Conservation (phyloP, 2,329 filamentous ascomycete species). For the Cladosporium sp. region DNA sequence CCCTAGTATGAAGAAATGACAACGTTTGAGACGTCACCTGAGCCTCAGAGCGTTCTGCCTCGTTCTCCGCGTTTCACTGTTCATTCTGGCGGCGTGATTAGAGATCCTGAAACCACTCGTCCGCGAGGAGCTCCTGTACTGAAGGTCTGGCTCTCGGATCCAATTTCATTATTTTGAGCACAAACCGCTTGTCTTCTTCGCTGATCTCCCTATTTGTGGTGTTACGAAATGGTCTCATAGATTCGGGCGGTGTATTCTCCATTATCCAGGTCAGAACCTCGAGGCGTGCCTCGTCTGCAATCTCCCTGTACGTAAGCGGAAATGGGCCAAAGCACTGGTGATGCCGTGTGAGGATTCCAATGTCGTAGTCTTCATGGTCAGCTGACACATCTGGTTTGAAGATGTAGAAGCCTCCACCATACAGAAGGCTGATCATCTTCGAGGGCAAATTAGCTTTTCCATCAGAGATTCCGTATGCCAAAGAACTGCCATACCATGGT, state of each 20-base stretch:
- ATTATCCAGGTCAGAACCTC: constrained; percentile 7
- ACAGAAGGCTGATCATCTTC: constrained; percentile 28
- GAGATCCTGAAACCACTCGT: constrained; percentile 33
- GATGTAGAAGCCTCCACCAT: constrained; percentile 24
- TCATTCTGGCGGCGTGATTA: too few relatives aligned
- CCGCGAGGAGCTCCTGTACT: constrained; percentile 35
- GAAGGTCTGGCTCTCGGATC: constrained; percentile 41
- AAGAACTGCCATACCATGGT: constrained; percentile 25
- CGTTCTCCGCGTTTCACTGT: not conserved
- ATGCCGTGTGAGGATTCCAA: constrained; percentile 23
- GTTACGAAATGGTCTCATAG: constrained; percentile 20
- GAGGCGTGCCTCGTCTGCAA: constrained; percentile 19
- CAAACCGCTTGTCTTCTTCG: constrained; percentile 32
- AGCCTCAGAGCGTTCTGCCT: too few relatives aligned
- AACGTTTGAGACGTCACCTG: too few relatives aligned
- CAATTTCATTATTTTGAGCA: constrained; percentile 44
- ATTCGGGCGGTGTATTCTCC: constrained; percentile 5
- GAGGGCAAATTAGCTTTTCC: too few relatives aligned
- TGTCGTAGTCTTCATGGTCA: constrained; percentile 20
- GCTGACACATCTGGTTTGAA: constrained; percentile 17
- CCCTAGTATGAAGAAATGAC: too few relatives aligned
- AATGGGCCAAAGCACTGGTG: constrained; percentile 27
- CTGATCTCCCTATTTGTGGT: constrained; percentile 28
- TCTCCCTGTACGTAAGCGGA: constrained; percentile 21
- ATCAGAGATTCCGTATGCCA: too few relatives aligned